These are phyloP conservation scores for Plasmodium blacklocki DNA, from an alignment of 169 alveolate species.

Conservation along the genomic window DNA sequence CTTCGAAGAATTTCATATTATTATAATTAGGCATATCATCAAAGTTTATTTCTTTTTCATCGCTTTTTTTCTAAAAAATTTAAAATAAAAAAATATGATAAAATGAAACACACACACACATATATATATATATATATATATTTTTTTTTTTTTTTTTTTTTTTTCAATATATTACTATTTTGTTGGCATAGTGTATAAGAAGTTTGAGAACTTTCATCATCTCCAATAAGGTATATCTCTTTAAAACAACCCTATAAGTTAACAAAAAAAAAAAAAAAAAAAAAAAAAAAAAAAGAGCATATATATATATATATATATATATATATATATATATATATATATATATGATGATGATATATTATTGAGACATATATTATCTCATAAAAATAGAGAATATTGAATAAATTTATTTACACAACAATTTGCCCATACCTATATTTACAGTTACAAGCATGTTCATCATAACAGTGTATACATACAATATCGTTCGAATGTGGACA, in stretches of 20 bases:
- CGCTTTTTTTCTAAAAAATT: slow-evolving; percentile 14
- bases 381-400: slow-evolving; percentile 3
- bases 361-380: neutral
- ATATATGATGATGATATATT: neutral
- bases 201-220: slow-evolving; percentile 51
- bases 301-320: neutral
- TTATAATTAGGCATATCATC: slow-evolving; percentile 60
- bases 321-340: neutral
- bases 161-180: slow-evolving; percentile 38
- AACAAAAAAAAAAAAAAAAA: slow-evolving; percentile 12
- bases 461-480: slow-evolving; percentile 51
- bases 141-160: neutral
- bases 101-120: slow-evolving; percentile 4
- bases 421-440: slow-evolving; percentile 15
- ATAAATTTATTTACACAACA: neutral
- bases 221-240: slow-evolving; percentile 53
- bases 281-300: too few species aligned
- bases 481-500: slow-evolving; percentile 63
- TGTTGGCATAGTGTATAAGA: slow-evolving; percentile 46
- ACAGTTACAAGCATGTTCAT: slow-evolving; percentile 51
- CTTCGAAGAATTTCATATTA: slow-evolving; percentile 47
- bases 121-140: neutral
- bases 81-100: neutral
- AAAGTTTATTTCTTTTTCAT: slow-evolving; percentile 27
- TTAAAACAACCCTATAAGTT: slow-evolving; percentile 36